These are phyloP conservation scores for Saturnispora halmiae DNA, from an alignment of 805 yeast species.

Conservation along the genomic window DNA sequence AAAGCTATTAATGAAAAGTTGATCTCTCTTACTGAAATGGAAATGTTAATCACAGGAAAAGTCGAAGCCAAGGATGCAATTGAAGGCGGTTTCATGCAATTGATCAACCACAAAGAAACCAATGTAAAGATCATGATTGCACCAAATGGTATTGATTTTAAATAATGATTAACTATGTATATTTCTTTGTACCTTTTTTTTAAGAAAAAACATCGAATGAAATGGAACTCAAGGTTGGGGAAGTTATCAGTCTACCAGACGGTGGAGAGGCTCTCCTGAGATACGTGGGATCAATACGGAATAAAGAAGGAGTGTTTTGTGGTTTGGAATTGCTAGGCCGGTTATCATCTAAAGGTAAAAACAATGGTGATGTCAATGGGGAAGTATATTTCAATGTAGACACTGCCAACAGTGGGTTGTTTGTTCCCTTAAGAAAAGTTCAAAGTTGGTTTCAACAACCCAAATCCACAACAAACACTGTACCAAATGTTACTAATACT, in stretches of 20 bases:
- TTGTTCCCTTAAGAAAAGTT: conserved; percentile 48
- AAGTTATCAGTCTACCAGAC: conserved; percentile 1
- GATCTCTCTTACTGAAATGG: conserved; percentile 37
- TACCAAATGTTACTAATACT: neutral
- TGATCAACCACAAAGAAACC: conserved; percentile 43
- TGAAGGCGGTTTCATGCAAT: conserved; percentile 43
- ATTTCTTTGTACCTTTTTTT: neutral
- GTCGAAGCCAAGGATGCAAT: conserved; percentile 42
- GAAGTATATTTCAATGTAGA: conserved; percentile 56
- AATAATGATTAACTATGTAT: neutral
- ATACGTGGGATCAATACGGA: conserved; percentile 64
- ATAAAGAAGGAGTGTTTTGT: conserved; percentile 68
- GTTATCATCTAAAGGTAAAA: conserved; percentile 60
- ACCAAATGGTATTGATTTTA: conserved; percentile 30
- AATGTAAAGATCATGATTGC: conserved; percentile 47
- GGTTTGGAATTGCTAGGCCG: conserved; percentile 81
- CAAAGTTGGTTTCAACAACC: conserved; percentile 7
- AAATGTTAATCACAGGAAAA: conserved; percentile 44
- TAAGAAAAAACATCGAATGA: neutral
- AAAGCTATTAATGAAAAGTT: conserved; percentile 39
- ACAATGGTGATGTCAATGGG: conserved; percentile 77
- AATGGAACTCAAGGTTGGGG: too few species aligned
- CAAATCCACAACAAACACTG: neutral
- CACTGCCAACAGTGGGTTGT: conserved; percentile 62
- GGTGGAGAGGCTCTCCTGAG: conserved; percentile 44